These are phyloP conservation scores for Ambrosiella xylebori DNA, from an alignment of 2,329 filamentous ascomycete genomes.

Conservation along the genomic window DNA sequence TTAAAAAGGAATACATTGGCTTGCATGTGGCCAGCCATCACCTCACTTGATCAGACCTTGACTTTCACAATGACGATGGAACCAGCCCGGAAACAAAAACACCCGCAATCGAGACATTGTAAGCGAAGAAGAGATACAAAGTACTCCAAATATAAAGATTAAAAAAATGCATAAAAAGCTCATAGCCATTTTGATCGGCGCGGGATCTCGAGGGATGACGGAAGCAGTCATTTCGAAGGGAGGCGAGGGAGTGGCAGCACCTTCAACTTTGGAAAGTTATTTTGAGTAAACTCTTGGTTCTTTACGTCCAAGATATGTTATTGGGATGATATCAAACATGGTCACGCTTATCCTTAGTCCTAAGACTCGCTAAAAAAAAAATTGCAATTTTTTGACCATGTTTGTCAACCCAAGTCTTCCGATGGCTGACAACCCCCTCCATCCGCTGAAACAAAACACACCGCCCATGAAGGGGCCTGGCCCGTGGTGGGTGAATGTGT, in stretches of 20 bases:
- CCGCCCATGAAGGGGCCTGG: background rate
- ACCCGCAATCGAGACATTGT: too few species aligned
- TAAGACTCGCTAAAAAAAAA: too few species aligned
- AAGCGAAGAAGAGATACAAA: too few species aligned
- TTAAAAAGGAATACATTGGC: background rate
- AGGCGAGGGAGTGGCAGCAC: background rate
- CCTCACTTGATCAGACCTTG: background rate
- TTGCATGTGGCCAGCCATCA: background rate
- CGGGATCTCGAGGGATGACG: background rate
- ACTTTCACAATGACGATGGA: background rate
- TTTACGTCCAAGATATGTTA: too few species aligned
- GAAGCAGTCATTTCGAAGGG: background rate
- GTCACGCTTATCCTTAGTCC: too few species aligned
- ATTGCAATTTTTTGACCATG: background rate
- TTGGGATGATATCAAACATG: too few species aligned
- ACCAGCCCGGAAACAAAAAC: background rate
- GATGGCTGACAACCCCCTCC: background rate
- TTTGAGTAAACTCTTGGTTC: background rate
- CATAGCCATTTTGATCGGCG: background rate
- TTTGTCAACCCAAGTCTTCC: background rate
- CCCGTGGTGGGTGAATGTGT: background rate
- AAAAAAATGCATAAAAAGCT: background rate
- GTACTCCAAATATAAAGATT: background rate
- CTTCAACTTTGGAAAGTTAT: background rate
- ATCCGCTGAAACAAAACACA: background rate